These are phyloP conservation scores for Pelargonium fulgidum DNA, from an alignment of 441 rosid genomes.

Conservation along the genomic window DNA sequence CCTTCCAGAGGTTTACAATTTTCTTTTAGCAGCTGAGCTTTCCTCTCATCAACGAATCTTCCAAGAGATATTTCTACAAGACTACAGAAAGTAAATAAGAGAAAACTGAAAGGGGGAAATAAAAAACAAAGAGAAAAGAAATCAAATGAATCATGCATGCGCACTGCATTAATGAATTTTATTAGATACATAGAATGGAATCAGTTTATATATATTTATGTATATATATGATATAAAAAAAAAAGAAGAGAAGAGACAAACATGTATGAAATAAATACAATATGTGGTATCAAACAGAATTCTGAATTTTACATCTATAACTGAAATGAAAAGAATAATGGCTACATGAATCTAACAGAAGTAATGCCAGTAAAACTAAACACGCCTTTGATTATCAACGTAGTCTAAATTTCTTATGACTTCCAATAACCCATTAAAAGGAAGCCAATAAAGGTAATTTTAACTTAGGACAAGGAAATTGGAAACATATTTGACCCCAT, in stretches of 20 bases:
- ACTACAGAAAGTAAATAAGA: constrained; percentile 32
- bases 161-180: too few relatives aligned
- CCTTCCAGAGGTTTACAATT: constrained; percentile 79
- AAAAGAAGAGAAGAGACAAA: not conserved
- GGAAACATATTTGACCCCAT: too few relatives aligned
- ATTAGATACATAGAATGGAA: not conserved
- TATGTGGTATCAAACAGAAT: not conserved
- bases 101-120: not conserved
- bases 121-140: not conserved
- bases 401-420: not conserved
- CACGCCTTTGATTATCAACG: not conserved
- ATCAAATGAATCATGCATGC: too few relatives aligned
- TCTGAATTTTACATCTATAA: not conserved
- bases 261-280: not conserved
- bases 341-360: not conserved
- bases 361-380: not conserved
- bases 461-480: too few relatives aligned
- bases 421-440: not conserved
- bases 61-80: constrained; percentile 77
- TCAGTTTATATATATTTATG: not conserved
- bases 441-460: too few relatives aligned
- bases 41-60: constrained; percentile 76
- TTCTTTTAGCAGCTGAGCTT: constrained; percentile 69
- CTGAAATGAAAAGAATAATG: not conserved
- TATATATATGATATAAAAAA: not conserved